Evolutionary conservation across 805 yeast species (phyloP), one percentile per base, ranked within the genome.

Genomic region (Debaryomyces castellii): DNA sequence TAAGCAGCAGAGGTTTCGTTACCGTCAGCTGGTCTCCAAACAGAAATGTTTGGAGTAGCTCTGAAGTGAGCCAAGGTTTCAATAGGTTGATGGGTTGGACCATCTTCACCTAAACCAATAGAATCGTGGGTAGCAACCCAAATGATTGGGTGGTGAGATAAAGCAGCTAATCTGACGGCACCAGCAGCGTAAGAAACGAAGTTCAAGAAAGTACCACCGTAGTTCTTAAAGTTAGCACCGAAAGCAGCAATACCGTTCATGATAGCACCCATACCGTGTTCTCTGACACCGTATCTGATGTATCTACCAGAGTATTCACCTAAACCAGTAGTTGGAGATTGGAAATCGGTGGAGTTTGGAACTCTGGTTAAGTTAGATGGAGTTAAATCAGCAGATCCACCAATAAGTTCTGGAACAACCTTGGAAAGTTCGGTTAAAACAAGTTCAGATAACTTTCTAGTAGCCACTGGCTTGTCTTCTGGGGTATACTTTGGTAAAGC

Each of bases 251-350:
- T 87, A 85, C 99, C 99, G 75, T 94, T 92, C 83, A 91, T 80
- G 69, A 91, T 87, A 54, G 97, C 97, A 76, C 96, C 97, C 97
- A 92, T 90, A 71, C 89, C 97, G 74, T 94, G 98, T 80, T 92
- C 99, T 76, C 99, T 87, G 55, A 92, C 96, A 84, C 99, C 99
- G 70, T 85, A 92, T 77, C 97, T 86, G 72, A 92, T 78, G 78
- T 92, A 92, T 68, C 96, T 85, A 67, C 99, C 99, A 47, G 82
- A 53, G 78, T 85, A 91, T 63, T 82, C 82, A 71, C 98, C 98
- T 56, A 89, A 74, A 40, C 83, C 83, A 49, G 89, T 73, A 46
- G 81, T 63, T 45, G 89, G 88, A 45, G 94, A 88, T 81, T 94
- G 97, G 91, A 91, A 92, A 72, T 91, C 96, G 55, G 80, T 81